phyloP scores from a whole-genome alignment of 345 rosid species.

The Eucalyptus coolabah region DNA sequence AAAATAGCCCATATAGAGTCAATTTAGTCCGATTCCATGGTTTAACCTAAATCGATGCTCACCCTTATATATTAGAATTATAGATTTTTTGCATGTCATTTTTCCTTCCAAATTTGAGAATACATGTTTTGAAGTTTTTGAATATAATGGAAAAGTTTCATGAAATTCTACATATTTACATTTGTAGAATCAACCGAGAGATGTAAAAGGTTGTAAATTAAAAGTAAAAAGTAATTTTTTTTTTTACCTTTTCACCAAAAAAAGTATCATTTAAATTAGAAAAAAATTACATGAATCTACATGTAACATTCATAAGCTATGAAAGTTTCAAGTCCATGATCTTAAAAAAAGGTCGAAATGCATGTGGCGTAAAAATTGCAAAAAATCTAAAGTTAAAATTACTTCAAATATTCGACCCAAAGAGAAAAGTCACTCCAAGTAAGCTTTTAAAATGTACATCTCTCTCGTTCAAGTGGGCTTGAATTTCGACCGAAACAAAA shows the following conservation, averaged over 20 bases:
- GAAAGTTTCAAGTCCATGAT: not conserved
- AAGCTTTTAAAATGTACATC: not conserved
- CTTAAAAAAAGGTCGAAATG: not conserved
- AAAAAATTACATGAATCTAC: not conserved
- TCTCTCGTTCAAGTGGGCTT: not conserved
- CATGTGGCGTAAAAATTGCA: not conserved
- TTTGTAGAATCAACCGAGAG: not conserved
- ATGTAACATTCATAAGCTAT: not conserved
- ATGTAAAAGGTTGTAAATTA: not conserved
- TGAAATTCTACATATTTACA: not conserved
- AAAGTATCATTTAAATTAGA: not conserved
- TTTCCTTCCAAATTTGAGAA: not conserved
- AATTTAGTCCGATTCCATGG: accelerated
- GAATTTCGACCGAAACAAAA: not conserved
- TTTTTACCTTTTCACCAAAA: not conserved
- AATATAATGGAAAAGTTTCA: not conserved
- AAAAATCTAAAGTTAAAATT: not conserved
- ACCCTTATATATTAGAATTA: not conserved
- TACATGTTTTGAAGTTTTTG: not conserved
- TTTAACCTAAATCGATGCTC: not conserved
- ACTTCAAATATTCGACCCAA: not conserved
- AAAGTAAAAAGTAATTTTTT: not conserved
- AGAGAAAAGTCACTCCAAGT: not conserved
- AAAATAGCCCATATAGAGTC: accelerated
- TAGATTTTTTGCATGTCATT: not conserved